phyloP scores from a whole-genome alignment of 2,329 filamentous ascomycete genomes.

The Domatiomyces globalis region DNA sequence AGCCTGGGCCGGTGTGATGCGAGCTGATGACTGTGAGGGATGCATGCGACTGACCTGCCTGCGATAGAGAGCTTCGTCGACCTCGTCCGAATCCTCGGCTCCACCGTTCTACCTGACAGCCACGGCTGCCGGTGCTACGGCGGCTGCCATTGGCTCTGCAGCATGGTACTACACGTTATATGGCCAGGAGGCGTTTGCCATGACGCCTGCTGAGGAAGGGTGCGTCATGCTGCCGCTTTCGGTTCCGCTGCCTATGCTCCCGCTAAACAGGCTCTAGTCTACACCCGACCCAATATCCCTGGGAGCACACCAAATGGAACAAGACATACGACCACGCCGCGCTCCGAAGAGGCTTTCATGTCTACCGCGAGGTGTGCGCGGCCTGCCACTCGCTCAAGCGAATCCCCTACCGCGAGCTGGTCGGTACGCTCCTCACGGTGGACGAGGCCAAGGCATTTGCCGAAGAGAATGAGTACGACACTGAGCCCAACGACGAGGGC shows the following conservation, averaged over 20 bases:
- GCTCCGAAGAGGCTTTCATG: conserved; percentile 98
- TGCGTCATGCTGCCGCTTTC: conserved; percentile 43
- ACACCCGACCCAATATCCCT: conserved; percentile 82
- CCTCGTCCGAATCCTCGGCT: conserved; percentile 52
- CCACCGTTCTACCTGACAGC: conserved; percentile 72
- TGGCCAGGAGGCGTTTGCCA: conserved; percentile 72
- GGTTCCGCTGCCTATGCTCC: not conserved
- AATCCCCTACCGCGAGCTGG: conserved; percentile 82
- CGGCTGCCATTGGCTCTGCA: conserved; percentile 72
- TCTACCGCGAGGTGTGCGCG: conserved; percentile 96
- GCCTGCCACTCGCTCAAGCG: conserved; percentile 93
- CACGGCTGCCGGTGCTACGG: conserved; percentile 73
- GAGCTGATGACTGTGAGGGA: not conserved
- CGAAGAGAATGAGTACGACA: conserved; percentile 97
- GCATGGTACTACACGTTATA: conserved; percentile 98
- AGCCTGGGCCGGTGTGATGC: conserved; percentile 4
- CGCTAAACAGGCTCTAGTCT: conserved; percentile 45
- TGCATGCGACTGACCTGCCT: not conserved
- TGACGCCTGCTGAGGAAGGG: conserved; percentile 95
- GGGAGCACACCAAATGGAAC: conserved; percentile 81
- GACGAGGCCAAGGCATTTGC: conserved; percentile 96
- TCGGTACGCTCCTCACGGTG: conserved; percentile 84
- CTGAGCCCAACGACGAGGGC: conserved; percentile 93
- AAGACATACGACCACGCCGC: conserved; percentile 96
- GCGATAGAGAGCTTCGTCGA: conserved; percentile 48